Conservation (phyloP, 192 early-diverging fungal genomes). For the Rhizophlyctis rosea region DNA sequence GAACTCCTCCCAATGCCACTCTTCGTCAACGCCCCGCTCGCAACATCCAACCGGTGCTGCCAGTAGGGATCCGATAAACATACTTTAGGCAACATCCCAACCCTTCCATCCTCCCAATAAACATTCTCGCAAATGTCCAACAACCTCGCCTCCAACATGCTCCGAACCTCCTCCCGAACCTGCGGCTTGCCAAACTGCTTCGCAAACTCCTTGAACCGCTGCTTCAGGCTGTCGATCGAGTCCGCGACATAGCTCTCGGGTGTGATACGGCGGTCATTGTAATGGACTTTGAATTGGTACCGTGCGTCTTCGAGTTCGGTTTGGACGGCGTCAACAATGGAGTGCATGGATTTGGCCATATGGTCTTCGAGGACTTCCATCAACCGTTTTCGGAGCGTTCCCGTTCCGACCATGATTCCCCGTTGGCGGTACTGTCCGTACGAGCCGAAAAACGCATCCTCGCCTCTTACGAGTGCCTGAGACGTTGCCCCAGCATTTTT, state of each 20-base stretch:
- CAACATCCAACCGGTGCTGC: slow-evolving; percentile 77
- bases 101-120: slow-evolving; percentile 83
- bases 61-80: slow-evolving; percentile 65
- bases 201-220: slow-evolving; percentile 92
- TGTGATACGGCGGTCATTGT: slow-evolving; percentile 92
- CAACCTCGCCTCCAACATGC: slow-evolving; percentile 87
- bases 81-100: slow-evolving; percentile 63
- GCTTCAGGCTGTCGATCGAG: slow-evolving; percentile 88
- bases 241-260: slow-evolving; percentile 96
- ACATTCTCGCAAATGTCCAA: slow-evolving; percentile 87
- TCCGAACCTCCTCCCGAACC: slow-evolving; percentile 84
- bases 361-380: slow-evolving; percentile 89
- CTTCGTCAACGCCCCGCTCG: slow-evolving; percentile 86
- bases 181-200: slow-evolving; percentile 89
- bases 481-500: too few species aligned
- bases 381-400: slow-evolving; percentile 78
- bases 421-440: slow-evolving; percentile 59
- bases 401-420: slow-evolving; percentile 78
- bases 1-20: slow-evolving; percentile 87
- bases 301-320: slow-evolving; percentile 89
- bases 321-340: slow-evolving; percentile 90
- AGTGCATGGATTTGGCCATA: slow-evolving; percentile 80
- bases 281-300: slow-evolving; percentile 98
- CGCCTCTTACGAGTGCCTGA: slow-evolving; percentile 47
- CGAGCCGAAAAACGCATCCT: slow-evolving; percentile 56